Conservation (phyloP, 768 basidiomycete species). For the Neoboletus subvelutipes region DNA sequence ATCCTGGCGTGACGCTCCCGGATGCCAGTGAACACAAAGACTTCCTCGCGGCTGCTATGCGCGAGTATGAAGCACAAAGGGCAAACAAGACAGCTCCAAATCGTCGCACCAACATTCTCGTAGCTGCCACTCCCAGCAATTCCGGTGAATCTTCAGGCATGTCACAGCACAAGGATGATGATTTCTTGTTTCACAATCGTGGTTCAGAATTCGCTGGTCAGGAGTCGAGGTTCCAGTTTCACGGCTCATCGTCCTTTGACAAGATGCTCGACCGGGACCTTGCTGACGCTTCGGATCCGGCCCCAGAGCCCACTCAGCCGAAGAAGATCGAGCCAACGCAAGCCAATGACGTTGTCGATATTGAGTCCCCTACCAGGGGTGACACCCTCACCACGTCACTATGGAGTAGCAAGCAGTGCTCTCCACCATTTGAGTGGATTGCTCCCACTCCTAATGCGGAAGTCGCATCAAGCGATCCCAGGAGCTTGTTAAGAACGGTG, state of each 20-base stretch:
- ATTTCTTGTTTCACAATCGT: conserved; percentile 11
- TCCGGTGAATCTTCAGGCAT: conserved; percentile 33
- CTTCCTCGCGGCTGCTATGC: conserved; percentile 24
- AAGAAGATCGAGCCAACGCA: conserved; percentile 8
- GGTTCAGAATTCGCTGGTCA: conserved; percentile 19
- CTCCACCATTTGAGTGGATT: conserved; percentile 24
- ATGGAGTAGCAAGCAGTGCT: background rate
- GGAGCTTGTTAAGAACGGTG: conserved; percentile 34
- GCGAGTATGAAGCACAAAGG: conserved; percentile 25
- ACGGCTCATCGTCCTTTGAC: conserved; percentile 43
- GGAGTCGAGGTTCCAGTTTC: conserved; percentile 36
- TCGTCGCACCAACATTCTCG: conserved; percentile 36
- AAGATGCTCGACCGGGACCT: conserved; percentile 37
- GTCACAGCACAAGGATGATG: conserved; percentile 15
- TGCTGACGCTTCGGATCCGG: conserved; percentile 22
- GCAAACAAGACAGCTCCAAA: conserved; percentile 12
- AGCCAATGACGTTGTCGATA: conserved; percentile 1
- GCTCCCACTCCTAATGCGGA: conserved; percentile 13
- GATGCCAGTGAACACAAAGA: conserved; percentile 38
- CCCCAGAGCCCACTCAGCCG: conserved; percentile 20
- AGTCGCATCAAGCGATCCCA: conserved; percentile 27
- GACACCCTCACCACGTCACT: background rate
- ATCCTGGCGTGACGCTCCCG: conserved; percentile 53
- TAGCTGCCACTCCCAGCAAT: conserved; percentile 51
- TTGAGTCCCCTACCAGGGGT: conserved; percentile 1